Percentiles rank a stretch among this genome's conserved stretches.
Evolutionary conservation across 1,284 basidiomycete genomes (phyloP).

Genomic region (Gymnopus androsaceus): DNA sequence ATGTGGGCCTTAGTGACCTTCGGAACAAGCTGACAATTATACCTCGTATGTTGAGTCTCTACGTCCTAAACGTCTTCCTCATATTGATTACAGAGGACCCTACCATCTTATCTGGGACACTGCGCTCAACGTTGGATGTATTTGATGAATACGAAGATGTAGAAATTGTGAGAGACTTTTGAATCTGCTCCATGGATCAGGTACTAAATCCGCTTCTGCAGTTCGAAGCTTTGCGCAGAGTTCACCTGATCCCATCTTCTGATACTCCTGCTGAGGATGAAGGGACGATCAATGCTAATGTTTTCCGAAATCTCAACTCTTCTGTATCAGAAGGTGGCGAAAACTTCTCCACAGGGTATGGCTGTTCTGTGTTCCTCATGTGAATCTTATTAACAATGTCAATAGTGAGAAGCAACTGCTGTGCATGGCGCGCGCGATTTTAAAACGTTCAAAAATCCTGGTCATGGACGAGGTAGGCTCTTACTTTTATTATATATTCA

Average conservation of each 20-base stretch:
- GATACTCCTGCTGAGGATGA: constrained; percentile 53
- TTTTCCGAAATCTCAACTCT: constrained; percentile 86
- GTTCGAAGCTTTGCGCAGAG: constrained; percentile 82
- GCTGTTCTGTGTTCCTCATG: neutral
- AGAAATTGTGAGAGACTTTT: constrained; percentile 82
- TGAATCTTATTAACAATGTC: neutral
- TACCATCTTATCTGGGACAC: constrained; percentile 83
- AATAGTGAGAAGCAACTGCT: constrained; percentile 78
- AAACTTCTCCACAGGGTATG: constrained; percentile 87
- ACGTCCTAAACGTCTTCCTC: neutral
- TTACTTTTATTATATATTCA: constrained; percentile 9
- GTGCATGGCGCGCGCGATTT: constrained; percentile 82
- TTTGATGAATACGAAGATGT: constrained; percentile 87
- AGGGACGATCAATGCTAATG: constrained; percentile 71
- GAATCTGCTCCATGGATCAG: too few relatives aligned
- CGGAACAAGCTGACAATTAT: constrained; percentile 89
- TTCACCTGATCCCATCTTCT: constrained; percentile 77
- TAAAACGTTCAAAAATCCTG: constrained; percentile 73
- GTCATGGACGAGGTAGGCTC: constrained; percentile 79
- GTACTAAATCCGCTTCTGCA: too few relatives aligned
- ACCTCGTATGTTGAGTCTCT: constrained; percentile 60
- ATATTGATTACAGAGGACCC: constrained; percentile 69
- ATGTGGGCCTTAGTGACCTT: constrained; percentile 87
- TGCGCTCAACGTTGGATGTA: constrained; percentile 89
- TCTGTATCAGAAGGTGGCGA: constrained; percentile 88